Base-by-base conservation (phyloP, 352 stramenopile genomes). In the Globisporangium rhizosaccharum region DNA sequence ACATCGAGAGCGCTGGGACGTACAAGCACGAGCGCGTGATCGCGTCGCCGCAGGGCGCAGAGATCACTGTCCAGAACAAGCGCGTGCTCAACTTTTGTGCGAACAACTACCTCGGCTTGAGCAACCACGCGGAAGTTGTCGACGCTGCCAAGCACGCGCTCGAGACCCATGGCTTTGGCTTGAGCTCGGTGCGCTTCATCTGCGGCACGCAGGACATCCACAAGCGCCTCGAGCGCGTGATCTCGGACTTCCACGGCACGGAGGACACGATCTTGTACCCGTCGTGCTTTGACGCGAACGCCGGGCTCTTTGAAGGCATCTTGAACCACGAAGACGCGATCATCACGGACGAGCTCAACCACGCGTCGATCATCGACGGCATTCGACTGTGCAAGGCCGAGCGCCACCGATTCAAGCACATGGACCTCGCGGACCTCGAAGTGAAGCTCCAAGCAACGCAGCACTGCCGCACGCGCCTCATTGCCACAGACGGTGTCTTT, bases 401-500 rank as follows among this genome's bases (percentile, higher is more conserved):
- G 70, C 84, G 92, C 61, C 76, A 96, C 65, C 88, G 90, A 57
- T 98, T 96, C 69, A 95, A 96, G 69, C 93, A 98, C 78, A 94
- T 95, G 76, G 88, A 98, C 65, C 85, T 98, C 71, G 59, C 33
- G 12, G 91, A 98, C 62, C 73, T 98, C 9, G 92, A 98, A 67
- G 63, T 63, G 26, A 96, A 96, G 61, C 74, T 98, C 23, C 70
- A 96, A 62, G 77, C 79, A 26, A 92, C 92, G 33, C 84, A 97
- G 73, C 87, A 97, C 74, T 92, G 75, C 66, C 89, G 90, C 59
- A 90, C 85, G 57, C 87, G 88, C 2, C 72, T 98, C 26, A 96
- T 98, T 57, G 90, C 90, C 11, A 98, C 93, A 0, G 93, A 98
- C 62, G 93, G 93, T 39, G 93, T 97, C n/a, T 98, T 98, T 66